Evolutionary conservation across 768 basidiomycete species (phyloP).

Genomic region (Calocybe cyanea): DNA sequence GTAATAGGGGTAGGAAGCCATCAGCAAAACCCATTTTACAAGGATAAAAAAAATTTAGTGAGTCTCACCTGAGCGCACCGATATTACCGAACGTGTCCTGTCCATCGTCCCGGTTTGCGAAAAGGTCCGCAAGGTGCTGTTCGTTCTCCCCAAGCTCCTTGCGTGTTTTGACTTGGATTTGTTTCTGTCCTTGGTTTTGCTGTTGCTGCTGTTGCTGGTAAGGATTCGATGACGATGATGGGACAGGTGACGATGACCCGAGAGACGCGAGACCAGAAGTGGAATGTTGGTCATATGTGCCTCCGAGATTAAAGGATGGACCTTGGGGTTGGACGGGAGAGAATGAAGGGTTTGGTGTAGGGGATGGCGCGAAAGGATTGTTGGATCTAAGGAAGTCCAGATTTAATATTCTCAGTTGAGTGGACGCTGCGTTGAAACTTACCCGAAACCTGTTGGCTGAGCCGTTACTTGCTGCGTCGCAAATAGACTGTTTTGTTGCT

Average conservation of each 20-base stretch:
- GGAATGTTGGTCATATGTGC: constrained; percentile 61
- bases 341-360: constrained; percentile 29
- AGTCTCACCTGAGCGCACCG: constrained; percentile 62
- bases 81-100: constrained; percentile 94
- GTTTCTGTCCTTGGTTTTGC: constrained; percentile 25
- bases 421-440: constrained; percentile 20
- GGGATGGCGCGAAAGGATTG: constrained; percentile 83
- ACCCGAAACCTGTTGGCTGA: constrained; percentile 80
- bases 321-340: constrained; percentile 24
- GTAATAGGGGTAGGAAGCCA: too few relatives aligned
- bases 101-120: constrained; percentile 89
- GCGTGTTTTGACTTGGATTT: constrained; percentile 37
- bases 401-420: constrained; percentile 21
- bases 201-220: constrained; percentile 22
- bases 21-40: not conserved
- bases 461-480: constrained; percentile 18
- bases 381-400: constrained; percentile 58
- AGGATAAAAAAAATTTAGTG: too few relatives aligned
- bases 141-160: constrained; percentile 54
- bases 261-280: constrained; percentile 41
- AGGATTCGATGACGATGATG: constrained; percentile 24
- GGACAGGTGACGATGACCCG: constrained; percentile 36
- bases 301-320: constrained; percentile 64
- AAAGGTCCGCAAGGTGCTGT: constrained; percentile 73
- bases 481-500: constrained; percentile 40